Evolutionary conservation across 2,329 filamentous ascomycete genomes (phyloP), one percentile per base, ranked within the genome.

Genomic region (Aureobasidium leucospermi): DNA sequence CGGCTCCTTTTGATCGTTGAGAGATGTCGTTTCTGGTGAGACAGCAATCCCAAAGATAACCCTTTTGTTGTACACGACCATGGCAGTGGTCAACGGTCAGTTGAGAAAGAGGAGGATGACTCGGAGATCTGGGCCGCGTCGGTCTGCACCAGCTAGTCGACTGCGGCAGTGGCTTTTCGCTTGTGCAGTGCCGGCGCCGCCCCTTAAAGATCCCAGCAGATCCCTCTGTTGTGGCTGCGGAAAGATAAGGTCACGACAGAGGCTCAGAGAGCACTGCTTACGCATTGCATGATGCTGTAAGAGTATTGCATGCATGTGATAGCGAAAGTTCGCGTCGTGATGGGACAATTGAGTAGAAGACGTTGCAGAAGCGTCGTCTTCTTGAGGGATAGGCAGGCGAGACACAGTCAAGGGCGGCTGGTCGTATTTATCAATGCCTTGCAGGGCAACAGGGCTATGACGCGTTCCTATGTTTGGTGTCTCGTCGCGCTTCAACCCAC

Each of bases 381-480:
- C 31, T 38, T 38, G 23, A 16, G 16, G 11, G 28, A 42, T 43
- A 55, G 38, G 39, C 51, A 43, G 23, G 51, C 48, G 48, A 52
- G 36, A 52, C 47, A 49, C 23, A 23, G 23, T 23, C 23, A 23
- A 23, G 13, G 4, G 8, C 8, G 34, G 34, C 34, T 15, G 38
- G 6, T 41, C 19, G 48, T 52, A 41, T 39, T 52, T 34, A 19
- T 6, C 34, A 31, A 13, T 11, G 48, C 36, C 48, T 29, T 52
- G 48, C 48, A 52, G 39, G 10, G 7, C 6, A 4, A 15, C 2
- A 28, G 29, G 43, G 15, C 42, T 28, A 58, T 58, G 55, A 58
- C 55, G 55, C 55, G 55, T 56, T 46, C 52, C 16, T 56, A 13
- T 56, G 52, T 56, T 45, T 56, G 52, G n/a, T 15, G 51, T 32